These are phyloP conservation scores for Suillus paluster DNA, from an alignment of 768 basidiomycete species.

Conservation along the genomic window DNA sequence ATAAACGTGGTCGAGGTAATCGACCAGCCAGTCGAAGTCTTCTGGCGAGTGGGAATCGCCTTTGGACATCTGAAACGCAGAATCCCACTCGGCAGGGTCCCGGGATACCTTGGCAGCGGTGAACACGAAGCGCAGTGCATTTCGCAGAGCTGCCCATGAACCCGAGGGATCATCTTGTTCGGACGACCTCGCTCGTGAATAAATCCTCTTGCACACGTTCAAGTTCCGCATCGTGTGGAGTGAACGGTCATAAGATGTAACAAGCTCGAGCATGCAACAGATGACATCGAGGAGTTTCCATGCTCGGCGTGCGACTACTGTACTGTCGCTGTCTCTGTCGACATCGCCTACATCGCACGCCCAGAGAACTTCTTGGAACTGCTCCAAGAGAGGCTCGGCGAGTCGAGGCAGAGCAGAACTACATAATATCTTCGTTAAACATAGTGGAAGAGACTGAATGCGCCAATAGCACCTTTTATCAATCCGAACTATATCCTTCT, in stretches of 20 bases:
- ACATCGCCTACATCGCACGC: neutral
- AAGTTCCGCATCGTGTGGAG: neutral
- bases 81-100: no score
- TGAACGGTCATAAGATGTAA: no score
- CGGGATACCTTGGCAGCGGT: neutral
- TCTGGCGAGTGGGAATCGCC: neutral
- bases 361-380: neutral
- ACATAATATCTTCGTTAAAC: neutral
- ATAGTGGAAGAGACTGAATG: neutral
- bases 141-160: neutral
- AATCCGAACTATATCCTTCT: neutral
- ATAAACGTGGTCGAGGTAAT: neutral
- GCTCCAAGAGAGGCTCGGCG: neutral
- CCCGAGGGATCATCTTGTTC: neutral
- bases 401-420: neutral
- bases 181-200: neutral
- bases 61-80: no score
- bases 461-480: neutral
- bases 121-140: neutral
- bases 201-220: neutral
- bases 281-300: neutral
- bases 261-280: neutral
- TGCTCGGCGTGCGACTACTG: neutral
- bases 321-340: neutral
- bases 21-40: neutral